A percentile compares a stretch with the other conserved stretches of the same genome.
Evolutionary conservation across 345 rosid genomes (phyloP).

Genomic region (Heritiera littoralis): DNA sequence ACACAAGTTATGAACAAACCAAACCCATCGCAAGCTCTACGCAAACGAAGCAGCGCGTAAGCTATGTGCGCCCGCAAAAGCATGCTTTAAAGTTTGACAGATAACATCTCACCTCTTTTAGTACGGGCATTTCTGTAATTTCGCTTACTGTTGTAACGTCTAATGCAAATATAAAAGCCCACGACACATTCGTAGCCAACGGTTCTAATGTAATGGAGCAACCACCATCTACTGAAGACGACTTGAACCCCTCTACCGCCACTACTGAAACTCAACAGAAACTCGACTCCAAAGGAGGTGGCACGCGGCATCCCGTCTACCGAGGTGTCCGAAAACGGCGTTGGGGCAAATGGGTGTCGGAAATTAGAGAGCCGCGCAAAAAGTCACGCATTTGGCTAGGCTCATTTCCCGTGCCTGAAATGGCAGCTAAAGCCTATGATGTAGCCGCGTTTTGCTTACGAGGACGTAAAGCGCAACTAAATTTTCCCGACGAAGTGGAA

Average conservation of each 20-base stretch:
- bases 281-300: constrained; percentile 20
- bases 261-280: constrained; percentile 6
- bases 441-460: constrained; percentile 76
- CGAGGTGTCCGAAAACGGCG: constrained; percentile 74
- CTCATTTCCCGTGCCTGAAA: constrained; percentile 76
- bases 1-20: background rate
- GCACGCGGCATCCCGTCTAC: constrained; percentile 64
- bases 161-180: constrained; percentile 32
- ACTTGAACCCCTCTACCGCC: constrained; percentile 22
- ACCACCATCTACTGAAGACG: constrained; percentile 42
- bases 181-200: constrained; percentile 19
- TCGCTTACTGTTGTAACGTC: background rate
- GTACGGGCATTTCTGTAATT: constrained; percentile 32
- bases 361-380: constrained; percentile 83
- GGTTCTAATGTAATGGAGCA: constrained; percentile 46
- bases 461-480: constrained; percentile 78
- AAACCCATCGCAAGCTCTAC: background rate
- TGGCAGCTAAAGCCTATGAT: constrained; percentile 89
- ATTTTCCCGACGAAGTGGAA: constrained; percentile 71
- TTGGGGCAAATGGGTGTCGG: constrained; percentile 97
- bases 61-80: background rate
- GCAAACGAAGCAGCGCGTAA: constrained; percentile 17
- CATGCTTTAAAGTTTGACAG: background rate
- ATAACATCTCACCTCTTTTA: background rate
- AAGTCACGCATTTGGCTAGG: constrained; percentile 90